phyloP scores from a whole-genome alignment of 306 rosid genomes.

The Fragaria iinumae region DNA sequence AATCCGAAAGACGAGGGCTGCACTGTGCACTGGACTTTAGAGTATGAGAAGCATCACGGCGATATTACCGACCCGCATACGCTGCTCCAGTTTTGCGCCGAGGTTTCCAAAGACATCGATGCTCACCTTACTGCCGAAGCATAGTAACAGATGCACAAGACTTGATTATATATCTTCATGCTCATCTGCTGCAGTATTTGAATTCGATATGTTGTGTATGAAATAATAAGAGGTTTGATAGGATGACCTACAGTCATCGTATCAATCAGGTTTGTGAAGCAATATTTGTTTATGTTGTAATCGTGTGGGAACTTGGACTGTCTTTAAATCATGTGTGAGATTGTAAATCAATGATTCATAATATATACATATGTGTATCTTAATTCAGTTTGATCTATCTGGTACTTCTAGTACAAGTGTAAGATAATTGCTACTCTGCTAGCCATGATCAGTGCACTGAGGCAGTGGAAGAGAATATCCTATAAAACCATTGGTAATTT shows the following conservation, averaged over 20 bases:
- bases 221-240: background rate
- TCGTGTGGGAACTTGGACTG: background rate
- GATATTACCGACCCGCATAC: slow-evolving; percentile 37
- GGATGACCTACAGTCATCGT: background rate
- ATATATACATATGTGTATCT: background rate
- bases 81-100: slow-evolving; percentile 14
- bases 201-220: background rate
- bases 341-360: background rate
- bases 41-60: slow-evolving; percentile 43
- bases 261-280: background rate
- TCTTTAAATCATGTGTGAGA: background rate
- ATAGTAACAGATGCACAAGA: background rate
- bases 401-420: background rate
- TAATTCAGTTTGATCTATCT: background rate
- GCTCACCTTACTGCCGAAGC: slow-evolving; percentile 20
- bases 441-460: no score
- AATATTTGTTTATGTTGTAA: background rate
- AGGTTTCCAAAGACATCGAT: slow-evolving; percentile 26
- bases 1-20: slow-evolving; percentile 37
- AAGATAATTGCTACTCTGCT: no score
- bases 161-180: background rate
- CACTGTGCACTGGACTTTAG: slow-evolving; percentile 30
- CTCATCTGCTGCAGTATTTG: background rate
- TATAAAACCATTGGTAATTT: no score
- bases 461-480: no score